A percentile compares a stretch with the other conserved stretches of the same genome.
Conservation (phyloP, 1,284 basidiomycete genomes). For the Vanrija pseudolonga region DNA sequence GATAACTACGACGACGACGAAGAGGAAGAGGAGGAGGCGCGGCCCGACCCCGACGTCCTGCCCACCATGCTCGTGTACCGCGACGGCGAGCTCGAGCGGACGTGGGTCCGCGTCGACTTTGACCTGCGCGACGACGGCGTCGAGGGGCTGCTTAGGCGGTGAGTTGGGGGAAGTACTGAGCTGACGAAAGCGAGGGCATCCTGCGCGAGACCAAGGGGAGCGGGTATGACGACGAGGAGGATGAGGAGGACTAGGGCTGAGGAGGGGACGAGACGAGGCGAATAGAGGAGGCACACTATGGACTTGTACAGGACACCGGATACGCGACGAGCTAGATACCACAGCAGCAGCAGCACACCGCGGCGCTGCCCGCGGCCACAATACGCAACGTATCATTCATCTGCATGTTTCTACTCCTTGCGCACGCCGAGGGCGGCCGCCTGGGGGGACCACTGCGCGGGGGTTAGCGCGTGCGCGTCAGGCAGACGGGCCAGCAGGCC, state of each 20-base stretch:
- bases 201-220: neutral
- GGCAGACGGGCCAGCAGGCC: too few species aligned
- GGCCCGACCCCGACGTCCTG: slow-evolving; percentile 46
- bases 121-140: slow-evolving; percentile 32
- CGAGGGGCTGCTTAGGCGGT: slow-evolving; percentile 36
- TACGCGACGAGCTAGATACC: too few species aligned
- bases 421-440: slow-evolving; percentile 32
- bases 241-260: neutral
- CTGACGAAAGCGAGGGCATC: slow-evolving; percentile 15
- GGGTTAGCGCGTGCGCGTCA: neutral
- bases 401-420: slow-evolving; percentile 7
- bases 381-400: neutral
- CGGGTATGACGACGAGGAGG: neutral
- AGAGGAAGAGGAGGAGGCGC: slow-evolving; percentile 8
- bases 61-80: slow-evolving; percentile 45
- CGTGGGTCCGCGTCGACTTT: slow-evolving; percentile 45
- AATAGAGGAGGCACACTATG: too few species aligned
- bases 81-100: slow-evolving; percentile 35
- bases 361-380: neutral
- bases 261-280: too few species aligned
- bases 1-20: slow-evolving; percentile 15
- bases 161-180: neutral
- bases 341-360: too few species aligned
- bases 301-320: too few species aligned
- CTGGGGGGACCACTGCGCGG: slow-evolving; percentile 39